Percentiles rank a stretch among this genome's conserved stretches.
These are phyloP conservation scores for Stenocarpella maydis DNA, from an alignment of 2,329 filamentous ascomycete species.

Conservation along the genomic window DNA sequence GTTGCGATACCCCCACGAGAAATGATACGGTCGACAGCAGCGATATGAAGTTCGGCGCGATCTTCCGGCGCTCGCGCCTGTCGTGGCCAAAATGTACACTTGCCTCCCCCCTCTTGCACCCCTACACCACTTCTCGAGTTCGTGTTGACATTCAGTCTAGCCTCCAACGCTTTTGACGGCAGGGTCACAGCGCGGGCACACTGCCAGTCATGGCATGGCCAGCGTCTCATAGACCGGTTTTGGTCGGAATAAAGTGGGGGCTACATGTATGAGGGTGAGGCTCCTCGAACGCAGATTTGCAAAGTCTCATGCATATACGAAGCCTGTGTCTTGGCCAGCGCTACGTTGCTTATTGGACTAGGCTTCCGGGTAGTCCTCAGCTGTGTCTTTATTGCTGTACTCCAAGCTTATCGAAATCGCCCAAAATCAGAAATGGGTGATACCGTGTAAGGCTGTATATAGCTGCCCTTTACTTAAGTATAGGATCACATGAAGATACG, in stretches of 20 bases:
- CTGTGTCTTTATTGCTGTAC: neutral
- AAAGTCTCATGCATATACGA: neutral
- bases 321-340: neutral
- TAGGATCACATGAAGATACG: neutral
- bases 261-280: neutral
- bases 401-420: neutral
- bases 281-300: neutral
- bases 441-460: constrained; percentile 17
- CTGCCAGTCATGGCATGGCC: neutral
- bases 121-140: neutral
- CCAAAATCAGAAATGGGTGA: neutral
- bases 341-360: constrained; percentile 1
- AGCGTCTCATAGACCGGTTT: neutral
- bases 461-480: neutral
- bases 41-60: neutral
- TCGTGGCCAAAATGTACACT: too few species aligned
- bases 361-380: neutral
- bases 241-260: constrained; percentile 3
- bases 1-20: neutral
- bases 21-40: neutral
- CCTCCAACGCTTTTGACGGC: neutral
- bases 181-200: neutral
- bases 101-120: neutral
- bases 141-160: neutral
- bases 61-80: neutral